These are phyloP conservation scores for Stachybotrys chartarum DNA, from an alignment of 2,329 filamentous ascomycete genomes.

Conservation along the genomic window DNA sequence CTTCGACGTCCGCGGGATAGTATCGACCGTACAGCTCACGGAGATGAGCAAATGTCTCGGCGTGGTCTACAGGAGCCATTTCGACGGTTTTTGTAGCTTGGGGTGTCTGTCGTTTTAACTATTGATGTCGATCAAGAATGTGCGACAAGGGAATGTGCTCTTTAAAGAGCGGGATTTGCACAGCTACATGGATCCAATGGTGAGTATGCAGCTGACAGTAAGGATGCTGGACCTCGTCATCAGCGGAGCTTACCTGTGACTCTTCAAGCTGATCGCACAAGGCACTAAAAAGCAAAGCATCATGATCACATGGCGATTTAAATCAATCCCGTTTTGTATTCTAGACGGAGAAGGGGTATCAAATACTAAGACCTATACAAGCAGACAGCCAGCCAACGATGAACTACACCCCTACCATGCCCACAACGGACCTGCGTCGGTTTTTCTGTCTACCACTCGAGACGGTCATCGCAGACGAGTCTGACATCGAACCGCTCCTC, in stretches of 20 bases:
- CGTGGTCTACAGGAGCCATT: background rate
- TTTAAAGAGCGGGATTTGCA: no score
- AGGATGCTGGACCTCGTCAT: no score
- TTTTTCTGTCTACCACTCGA: conserved; percentile 36
- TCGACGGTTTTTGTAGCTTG: background rate
- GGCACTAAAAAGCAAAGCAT: background rate
- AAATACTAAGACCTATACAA: background rate
- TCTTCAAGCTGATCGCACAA: no score
- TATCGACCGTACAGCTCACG: background rate
- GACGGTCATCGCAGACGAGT: conserved; percentile 52
- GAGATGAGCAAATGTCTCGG: background rate
- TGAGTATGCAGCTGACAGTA: no score
- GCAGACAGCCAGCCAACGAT: background rate
- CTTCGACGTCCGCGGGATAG: background rate
- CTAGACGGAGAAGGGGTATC: background rate
- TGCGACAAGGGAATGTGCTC: no score
- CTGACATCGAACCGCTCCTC: conserved; percentile 48
- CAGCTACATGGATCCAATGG: no score
- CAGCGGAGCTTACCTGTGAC: no score
- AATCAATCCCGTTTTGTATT: background rate
- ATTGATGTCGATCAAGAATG: no score
- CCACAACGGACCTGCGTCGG: background rate
- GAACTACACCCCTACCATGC: background rate
- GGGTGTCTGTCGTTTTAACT: background rate
- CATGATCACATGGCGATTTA: background rate